These are phyloP conservation scores for Lipomyces lipofer DNA, from an alignment of 805 yeast genomes.

Conservation along the genomic window DNA sequence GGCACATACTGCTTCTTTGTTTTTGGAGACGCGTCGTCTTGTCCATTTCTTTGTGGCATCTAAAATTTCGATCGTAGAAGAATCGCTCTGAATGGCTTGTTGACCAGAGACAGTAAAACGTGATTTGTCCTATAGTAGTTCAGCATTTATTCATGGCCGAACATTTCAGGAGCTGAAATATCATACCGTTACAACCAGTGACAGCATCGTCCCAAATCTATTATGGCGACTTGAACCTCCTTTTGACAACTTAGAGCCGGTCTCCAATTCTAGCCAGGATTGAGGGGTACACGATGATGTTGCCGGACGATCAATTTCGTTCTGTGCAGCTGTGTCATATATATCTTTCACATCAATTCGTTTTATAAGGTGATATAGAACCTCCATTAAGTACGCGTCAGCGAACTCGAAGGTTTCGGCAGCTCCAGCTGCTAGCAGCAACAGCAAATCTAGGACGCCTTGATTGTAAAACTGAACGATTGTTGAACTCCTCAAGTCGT, in stretches of 20 bases:
- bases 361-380: conserved; percentile 61
- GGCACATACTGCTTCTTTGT: too few species aligned
- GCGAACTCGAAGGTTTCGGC: conserved; percentile 65
- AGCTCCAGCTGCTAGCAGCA: conserved; percentile 68
- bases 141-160: background rate
- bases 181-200: conserved; percentile 54
- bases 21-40: too few species aligned
- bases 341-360: conserved; percentile 51
- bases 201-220: conserved; percentile 82
- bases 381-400: conserved; percentile 66
- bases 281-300: conserved; percentile 16
- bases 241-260: conserved; percentile 56
- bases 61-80: conserved; percentile 59
- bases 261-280: conserved; percentile 51
- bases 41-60: conserved; percentile 71
- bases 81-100: conserved; percentile 53
- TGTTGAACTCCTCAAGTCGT: conserved; percentile 63
- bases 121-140: conserved; percentile 49
- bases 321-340: conserved; percentile 1
- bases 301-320: background rate
- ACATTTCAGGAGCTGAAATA: background rate
- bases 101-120: conserved; percentile 74
- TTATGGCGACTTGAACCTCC: conserved; percentile 73
- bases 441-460: conserved; percentile 68
- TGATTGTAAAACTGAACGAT: conserved; percentile 62